Percentiles rank a stretch among this genome's conserved stretches.
Evolutionary conservation across 805 yeast genomes (phyloP).

Genomic region (Kodamaea restingae): DNA sequence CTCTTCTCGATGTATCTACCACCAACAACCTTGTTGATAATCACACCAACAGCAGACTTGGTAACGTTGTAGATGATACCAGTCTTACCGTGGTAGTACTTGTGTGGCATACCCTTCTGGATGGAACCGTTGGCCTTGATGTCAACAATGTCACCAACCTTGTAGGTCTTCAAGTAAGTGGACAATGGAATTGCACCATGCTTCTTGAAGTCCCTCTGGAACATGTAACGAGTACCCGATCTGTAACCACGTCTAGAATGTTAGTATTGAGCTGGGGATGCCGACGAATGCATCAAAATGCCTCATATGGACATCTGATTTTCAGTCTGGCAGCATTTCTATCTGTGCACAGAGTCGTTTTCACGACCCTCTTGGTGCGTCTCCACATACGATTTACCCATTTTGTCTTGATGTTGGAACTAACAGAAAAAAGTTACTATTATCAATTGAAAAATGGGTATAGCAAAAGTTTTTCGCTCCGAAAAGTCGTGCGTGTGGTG

Average conservation of each 20-base stretch:
- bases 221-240: slow-evolving; percentile 99
- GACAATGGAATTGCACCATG: slow-evolving; percentile 94
- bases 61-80: slow-evolving; percentile 99
- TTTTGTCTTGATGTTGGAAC: slow-evolving; percentile 20
- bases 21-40: slow-evolving; percentile 97
- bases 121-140: slow-evolving; percentile 98
- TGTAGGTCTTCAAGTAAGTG: slow-evolving; percentile 96
- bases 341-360: neutral
- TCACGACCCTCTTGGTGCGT: neutral
- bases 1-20: slow-evolving; percentile 99
- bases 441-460: slow-evolving; percentile 5
- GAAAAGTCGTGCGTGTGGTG: neutral
- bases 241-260: slow-evolving; percentile 85
- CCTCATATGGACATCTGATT: too few species aligned
- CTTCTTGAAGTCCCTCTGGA: slow-evolving; percentile 98
- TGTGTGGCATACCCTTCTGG: slow-evolving; percentile 99
- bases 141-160: slow-evolving; percentile 99
- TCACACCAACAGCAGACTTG: slow-evolving; percentile 97
- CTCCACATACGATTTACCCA: slow-evolving; percentile 39
- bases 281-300: neutral
- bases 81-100: slow-evolving; percentile 99
- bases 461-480: slow-evolving; percentile 4
- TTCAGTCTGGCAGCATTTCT: neutral
- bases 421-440: slow-evolving; percentile 6
- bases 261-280: slow-evolving; percentile 19